These are phyloP conservation scores for Wickerhamomyces bovis DNA, from an alignment of 805 yeast genomes.

Conservation along the genomic window DNA sequence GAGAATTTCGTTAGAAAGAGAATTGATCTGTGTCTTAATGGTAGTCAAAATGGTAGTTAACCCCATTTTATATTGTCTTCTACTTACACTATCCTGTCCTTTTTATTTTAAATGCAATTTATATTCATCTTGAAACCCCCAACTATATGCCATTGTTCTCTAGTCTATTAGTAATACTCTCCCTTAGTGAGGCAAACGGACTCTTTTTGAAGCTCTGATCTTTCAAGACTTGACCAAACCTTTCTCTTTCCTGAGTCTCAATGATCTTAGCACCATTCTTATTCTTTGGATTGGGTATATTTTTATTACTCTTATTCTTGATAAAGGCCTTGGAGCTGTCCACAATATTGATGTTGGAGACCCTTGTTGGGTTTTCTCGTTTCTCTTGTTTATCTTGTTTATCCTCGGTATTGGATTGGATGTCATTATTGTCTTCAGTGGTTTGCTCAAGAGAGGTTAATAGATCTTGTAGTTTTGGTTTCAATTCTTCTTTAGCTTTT, in stretches of 20 bases:
- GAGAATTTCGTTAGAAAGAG: no score
- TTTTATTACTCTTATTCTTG: conserved; percentile 21
- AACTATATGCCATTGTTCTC: conserved; percentile 1
- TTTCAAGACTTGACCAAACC: conserved; percentile 53
- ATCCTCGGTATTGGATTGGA: conserved; percentile 2
- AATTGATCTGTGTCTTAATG: no score
- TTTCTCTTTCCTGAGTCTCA: conserved; percentile 49
- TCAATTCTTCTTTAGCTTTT: conserved; percentile 53
- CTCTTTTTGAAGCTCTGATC: conserved; percentile 48
- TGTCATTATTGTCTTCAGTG: conserved; percentile 2
- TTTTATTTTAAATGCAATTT: no score
- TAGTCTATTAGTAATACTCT: conserved; percentile 36
- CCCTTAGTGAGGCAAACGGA: conserved; percentile 62
- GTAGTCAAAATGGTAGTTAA: no score
- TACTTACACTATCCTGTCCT: no score
- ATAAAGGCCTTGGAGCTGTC: conserved; percentile 10
- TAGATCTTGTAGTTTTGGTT: conserved; percentile 63
- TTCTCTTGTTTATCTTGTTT: no score
- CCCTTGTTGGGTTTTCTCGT: background rate
- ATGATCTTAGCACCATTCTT: conserved; percentile 48
- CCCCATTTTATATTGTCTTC: no score
- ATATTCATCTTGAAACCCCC: no score
- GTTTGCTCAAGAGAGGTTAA: conserved; percentile 41
- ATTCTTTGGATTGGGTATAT: conserved; percentile 50
- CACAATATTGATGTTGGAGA: conserved; percentile 16